phyloP scores from a whole-genome alignment of 352 stramenopile species.

The Phytophthora sansomeana region DNA sequence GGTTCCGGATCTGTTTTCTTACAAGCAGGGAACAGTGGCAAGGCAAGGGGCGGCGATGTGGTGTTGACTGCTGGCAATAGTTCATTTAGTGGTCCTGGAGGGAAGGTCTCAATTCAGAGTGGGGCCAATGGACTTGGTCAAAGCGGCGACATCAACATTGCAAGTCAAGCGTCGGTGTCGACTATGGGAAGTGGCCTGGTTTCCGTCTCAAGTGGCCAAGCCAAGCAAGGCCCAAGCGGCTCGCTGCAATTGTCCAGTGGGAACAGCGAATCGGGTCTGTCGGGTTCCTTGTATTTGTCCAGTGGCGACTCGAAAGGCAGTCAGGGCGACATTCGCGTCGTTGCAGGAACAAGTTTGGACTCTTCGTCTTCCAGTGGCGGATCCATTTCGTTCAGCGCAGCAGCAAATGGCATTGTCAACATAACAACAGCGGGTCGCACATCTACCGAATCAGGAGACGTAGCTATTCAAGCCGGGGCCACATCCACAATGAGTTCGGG shows the following conservation, averaged over 20 bases:
- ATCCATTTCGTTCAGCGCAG: constrained; percentile 17
- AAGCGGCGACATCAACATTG: constrained; percentile 41
- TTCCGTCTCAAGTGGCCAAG: constrained; percentile 19
- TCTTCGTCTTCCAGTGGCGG: constrained; percentile 12
- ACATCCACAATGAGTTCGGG: constrained; percentile 14
- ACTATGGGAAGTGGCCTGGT: constrained; percentile 19
- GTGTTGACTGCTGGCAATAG: constrained; percentile 10
- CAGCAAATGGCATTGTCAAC: constrained; percentile 5
- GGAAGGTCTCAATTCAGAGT: constrained; percentile 17
- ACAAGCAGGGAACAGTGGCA: constrained; percentile 18
- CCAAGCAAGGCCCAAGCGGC: constrained; percentile 18
- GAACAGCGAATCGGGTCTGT: constrained; percentile 14
- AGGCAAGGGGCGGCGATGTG: constrained; percentile 23
- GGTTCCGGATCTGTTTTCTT: constrained; percentile 32
- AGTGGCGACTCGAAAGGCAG: constrained; percentile 15
- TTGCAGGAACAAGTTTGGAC: constrained; percentile 16
- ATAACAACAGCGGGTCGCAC: constrained; percentile 16
- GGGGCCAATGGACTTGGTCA: constrained; percentile 19
- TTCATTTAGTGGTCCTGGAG: constrained; percentile 24
- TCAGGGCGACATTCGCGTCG: constrained; percentile 20
- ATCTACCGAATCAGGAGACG: constrained; percentile 15
- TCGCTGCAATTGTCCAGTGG: constrained; percentile 22
- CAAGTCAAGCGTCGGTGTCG: constrained; percentile 26
- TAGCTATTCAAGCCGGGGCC: constrained; percentile 9
- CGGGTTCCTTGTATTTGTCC: constrained; percentile 23